Conservation (phyloP, 306 rosid species). For the Malus sylvestris region DNA sequence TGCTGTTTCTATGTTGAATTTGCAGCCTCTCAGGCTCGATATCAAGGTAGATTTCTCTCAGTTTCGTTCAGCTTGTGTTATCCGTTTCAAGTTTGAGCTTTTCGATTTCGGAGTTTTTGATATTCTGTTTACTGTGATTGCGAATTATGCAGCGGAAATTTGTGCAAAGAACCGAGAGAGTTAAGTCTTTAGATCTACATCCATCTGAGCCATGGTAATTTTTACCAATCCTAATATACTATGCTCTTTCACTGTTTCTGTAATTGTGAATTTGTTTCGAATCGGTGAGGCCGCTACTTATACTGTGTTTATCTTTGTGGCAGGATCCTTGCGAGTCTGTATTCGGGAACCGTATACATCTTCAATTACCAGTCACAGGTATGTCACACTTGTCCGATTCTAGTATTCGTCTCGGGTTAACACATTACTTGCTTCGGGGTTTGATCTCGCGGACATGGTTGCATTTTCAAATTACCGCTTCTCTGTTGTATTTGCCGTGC, state of each 20-base stretch:
- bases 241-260: not conserved
- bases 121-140: not conserved
- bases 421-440: not conserved
- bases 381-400: not conserved
- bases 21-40: constrained; percentile 35
- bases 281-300: not conserved
- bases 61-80: not conserved
- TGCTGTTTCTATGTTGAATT: not conserved
- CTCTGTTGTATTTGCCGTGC: not conserved
- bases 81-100: not conserved
- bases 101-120: not conserved
- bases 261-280: not conserved
- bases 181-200: constrained; percentile 36
- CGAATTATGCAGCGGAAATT: constrained; percentile 23
- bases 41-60: constrained; percentile 19
- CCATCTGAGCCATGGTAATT: constrained; percentile 34
- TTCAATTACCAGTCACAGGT: constrained; percentile 98
- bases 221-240: not conserved
- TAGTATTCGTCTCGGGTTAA: not conserved
- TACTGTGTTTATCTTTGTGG: constrained; percentile 1
- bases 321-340: constrained; percentile 96
- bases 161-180: constrained; percentile 26
- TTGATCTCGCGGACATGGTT: not conserved
- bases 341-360: constrained; percentile 88
- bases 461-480: not conserved